Evolutionary conservation across 2,329 filamentous ascomycete species (phyloP).

Genomic region (Claviceps spartinae): DNA sequence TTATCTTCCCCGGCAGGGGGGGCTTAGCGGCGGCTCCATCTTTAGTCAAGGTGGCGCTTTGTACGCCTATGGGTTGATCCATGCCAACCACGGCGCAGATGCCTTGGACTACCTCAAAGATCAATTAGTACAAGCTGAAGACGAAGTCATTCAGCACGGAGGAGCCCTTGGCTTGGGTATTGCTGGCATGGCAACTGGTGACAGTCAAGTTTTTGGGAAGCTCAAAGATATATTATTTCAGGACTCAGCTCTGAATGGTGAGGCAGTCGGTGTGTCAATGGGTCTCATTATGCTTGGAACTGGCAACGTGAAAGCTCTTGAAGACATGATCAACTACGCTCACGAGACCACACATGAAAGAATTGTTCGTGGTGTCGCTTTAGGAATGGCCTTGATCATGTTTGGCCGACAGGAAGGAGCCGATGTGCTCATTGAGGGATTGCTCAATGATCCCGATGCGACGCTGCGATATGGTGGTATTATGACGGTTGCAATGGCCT

Average conservation of each 20-base stretch:
- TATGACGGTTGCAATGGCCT: constrained; percentile 94
- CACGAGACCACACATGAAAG: constrained; percentile 98
- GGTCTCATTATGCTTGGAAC: constrained; percentile 96
- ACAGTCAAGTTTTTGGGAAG: constrained; percentile 80
- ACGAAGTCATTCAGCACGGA: constrained; percentile 94
- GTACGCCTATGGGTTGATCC: constrained; percentile 90
- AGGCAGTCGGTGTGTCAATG: constrained; percentile 92
- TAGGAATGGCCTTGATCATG: constrained; percentile 98
- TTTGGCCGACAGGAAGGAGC: constrained; percentile 90
- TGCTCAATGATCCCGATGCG: constrained; percentile 86
- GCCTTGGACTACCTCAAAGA: constrained; percentile 68
- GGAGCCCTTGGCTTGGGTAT: constrained; percentile 91
- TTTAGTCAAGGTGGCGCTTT: constrained; percentile 94
- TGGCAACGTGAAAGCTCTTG: constrained; percentile 83
- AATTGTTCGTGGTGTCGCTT: constrained; percentile 86
- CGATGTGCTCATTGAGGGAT: constrained; percentile 84
- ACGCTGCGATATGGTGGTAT: constrained; percentile 93
- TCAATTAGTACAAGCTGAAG: constrained; percentile 61
- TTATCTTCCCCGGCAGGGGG: constrained; percentile 70
- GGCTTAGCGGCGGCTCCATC: constrained; percentile 67
- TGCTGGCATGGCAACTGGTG: constrained; percentile 92
- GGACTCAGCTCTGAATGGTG: constrained; percentile 91
- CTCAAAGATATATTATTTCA: constrained; percentile 80
- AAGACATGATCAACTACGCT: constrained; percentile 95
- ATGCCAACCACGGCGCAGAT: constrained; percentile 90